Conservation (phyloP, 23 red algal species). For the Gracilaria domingensis region DNA sequence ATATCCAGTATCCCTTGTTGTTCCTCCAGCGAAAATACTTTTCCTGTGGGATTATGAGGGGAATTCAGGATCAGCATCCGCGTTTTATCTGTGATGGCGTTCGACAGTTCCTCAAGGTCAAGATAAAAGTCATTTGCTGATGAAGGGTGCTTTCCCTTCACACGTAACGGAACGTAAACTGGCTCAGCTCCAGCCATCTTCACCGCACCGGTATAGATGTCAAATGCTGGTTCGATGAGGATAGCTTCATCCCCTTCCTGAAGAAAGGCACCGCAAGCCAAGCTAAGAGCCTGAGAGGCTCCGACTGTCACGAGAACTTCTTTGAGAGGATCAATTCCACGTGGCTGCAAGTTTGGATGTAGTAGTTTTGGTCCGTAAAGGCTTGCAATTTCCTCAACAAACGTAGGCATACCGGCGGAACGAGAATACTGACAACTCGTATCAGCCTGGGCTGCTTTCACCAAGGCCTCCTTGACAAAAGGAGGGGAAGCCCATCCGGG, state of each 20-base stretch:
- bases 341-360: not conserved
- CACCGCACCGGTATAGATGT: slow-evolving; percentile 84
- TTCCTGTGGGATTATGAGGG: slow-evolving; percentile 94
- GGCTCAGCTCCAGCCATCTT: slow-evolving; percentile 56
- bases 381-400: slow-evolving; percentile 50
- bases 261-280: slow-evolving; percentile 70
- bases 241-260: slow-evolving; percentile 88
- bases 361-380: slow-evolving; percentile 54
- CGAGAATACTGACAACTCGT: slow-evolving; percentile 76
- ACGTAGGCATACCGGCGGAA: slow-evolving; percentile 59
- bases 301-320: slow-evolving; percentile 93
- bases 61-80: slow-evolving; percentile 83
- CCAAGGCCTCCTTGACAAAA: slow-evolving; percentile 74
- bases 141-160: slow-evolving; percentile 21
- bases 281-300: slow-evolving; percentile 82
- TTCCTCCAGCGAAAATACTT: slow-evolving; percentile 88
- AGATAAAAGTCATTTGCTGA: slow-evolving; percentile 73
- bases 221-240: slow-evolving; percentile 92
- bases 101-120: slow-evolving; percentile 73
- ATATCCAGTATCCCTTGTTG: slow-evolving; percentile 54
- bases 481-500: slow-evolving; percentile 83
- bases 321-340: slow-evolving; percentile 27
- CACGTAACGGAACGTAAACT: slow-evolving; percentile 56
- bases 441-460: slow-evolving; percentile 43
- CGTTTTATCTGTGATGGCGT: slow-evolving; percentile 55